phyloP scores from a whole-genome alignment of 2,329 filamentous ascomycete species.

The Arthrobotrys pseudoclavata region DNA sequence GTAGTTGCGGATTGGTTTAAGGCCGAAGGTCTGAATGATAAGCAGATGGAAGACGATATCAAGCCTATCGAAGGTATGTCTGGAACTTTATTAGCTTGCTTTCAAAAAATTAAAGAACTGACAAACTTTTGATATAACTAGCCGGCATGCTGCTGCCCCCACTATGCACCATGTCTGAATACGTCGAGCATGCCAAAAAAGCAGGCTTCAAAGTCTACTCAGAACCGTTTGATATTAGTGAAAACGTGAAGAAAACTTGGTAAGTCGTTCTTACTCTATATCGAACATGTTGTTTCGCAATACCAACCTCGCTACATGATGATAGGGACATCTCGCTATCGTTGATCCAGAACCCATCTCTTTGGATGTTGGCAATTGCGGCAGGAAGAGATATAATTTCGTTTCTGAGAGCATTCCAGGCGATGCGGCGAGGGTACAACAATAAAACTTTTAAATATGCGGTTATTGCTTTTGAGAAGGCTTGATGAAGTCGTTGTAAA shows the following conservation, averaged over 20 bases:
- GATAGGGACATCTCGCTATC: slow-evolving; percentile 75
- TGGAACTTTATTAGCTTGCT: background rate
- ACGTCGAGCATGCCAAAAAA: slow-evolving; percentile 69
- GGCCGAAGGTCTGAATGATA: slow-evolving; percentile 68
- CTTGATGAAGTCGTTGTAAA: slow-evolving; percentile 4
- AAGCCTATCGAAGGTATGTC: slow-evolving; percentile 72
- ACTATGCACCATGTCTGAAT: slow-evolving; percentile 71
- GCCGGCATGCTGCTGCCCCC: slow-evolving; percentile 75
- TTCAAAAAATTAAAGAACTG: background rate
- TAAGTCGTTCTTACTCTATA: slow-evolving; percentile 63
- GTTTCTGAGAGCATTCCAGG: slow-evolving; percentile 74
- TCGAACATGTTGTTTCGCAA: background rate
- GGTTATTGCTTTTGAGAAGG: slow-evolving; percentile 72
- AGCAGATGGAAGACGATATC: slow-evolving; percentile 70
- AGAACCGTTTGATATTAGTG: slow-evolving; percentile 72
- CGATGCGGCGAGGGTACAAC: slow-evolving; percentile 74
- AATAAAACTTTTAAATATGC: slow-evolving; percentile 74
- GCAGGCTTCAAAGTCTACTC: slow-evolving; percentile 69
- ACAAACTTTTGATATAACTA: slow-evolving; percentile 60
- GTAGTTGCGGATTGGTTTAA: slow-evolving; percentile 76
- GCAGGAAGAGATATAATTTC: slow-evolving; percentile 74
- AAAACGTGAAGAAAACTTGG: slow-evolving; percentile 74
- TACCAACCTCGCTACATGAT: slow-evolving; percentile 11
- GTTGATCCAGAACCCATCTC: slow-evolving; percentile 72
- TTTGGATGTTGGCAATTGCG: slow-evolving; percentile 74